Base-by-base conservation (phyloP, 2,329 filamentous ascomycete genomes). In the Calonectria ilicicola region DNA sequence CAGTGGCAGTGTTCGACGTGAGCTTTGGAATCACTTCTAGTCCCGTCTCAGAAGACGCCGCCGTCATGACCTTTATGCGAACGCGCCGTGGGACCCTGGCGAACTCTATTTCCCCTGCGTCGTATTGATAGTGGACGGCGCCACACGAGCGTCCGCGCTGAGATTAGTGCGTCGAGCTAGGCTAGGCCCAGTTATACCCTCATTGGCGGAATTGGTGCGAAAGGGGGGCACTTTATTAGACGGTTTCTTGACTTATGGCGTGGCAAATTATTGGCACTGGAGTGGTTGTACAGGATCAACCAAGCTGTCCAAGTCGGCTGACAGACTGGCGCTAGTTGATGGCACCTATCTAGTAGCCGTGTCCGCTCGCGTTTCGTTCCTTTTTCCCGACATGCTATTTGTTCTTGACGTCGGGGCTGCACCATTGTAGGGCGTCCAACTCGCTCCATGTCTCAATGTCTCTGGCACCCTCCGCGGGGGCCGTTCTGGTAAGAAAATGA, bases 381-480 rank as follows among this genome's bases (percentile, higher is more conserved):
- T 47, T n/a, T 14, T 14, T 47, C n/a, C 44, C 44, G 44, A 8
- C 44, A 23, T 47, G 44, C 44, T 21, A 47, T 23, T 23, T 21
- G 44, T 23, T 47, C 23, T 23, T 47, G 44, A 47, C 44, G 14
- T 47, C n/a, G 44, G 44, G 44, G 21, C 44, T 21, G 19, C 44
- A 47, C 44, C 44, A 47, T 14, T n/a, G 44, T 23, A 47, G n/a
- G 44, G 21, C 44, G 19, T 12, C 21, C 8, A 21, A 12, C 35
- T 21, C 8, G 38, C 53, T 60, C 53, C 32, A 60, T 60, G 53
- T 35, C 53, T 60, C 53, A 15, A 60, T 60, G 53, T 35, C 53
- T 60, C 35, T 60, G 53, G 53, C 53, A 60, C 53, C 53, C 53
- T 60, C 53, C 2, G 53, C 53, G 53, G 53, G 53, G 53, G 53